Conservation (phyloP, 768 basidiomycete species). For the Hypsizygus marmoreus region DNA sequence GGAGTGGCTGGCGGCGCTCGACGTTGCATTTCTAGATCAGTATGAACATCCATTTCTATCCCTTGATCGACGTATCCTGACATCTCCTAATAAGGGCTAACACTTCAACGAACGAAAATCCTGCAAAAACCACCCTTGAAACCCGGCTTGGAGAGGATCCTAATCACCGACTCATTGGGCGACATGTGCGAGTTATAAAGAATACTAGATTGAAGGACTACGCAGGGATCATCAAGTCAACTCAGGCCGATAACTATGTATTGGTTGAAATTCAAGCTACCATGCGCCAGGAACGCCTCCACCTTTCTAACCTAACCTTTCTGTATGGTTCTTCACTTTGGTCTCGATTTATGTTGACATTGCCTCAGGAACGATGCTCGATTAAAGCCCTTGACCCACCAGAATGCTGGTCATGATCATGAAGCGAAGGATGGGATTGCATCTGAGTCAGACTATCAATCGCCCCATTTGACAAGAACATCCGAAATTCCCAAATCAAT, state of each 20-base stretch:
- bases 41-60: too few species aligned
- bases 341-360: neutral
- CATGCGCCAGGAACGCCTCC: neutral
- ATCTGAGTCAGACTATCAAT: neutral
- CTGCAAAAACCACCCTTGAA: too few species aligned
- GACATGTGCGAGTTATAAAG: constrained; percentile 1
- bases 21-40: too few species aligned
- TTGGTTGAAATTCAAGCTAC: neutral
- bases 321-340: neutral
- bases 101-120: too few species aligned
- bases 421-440: neutral
- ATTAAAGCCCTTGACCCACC: neutral
- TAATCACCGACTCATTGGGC: constrained; percentile 4
- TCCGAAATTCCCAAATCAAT: neutral
- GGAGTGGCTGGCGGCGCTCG: too few species aligned
- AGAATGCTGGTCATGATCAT: neutral
- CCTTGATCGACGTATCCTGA: too few species aligned
- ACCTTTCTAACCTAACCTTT: neutral
- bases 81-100: too few species aligned
- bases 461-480: neutral
- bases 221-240: neutral
- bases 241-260: neutral
- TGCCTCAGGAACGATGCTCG: neutral
- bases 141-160: neutral
- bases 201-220: neutral